Base-by-base conservation (phyloP, 2,329 filamentous ascomycete species). In the Aspergillus sp. region DNA sequence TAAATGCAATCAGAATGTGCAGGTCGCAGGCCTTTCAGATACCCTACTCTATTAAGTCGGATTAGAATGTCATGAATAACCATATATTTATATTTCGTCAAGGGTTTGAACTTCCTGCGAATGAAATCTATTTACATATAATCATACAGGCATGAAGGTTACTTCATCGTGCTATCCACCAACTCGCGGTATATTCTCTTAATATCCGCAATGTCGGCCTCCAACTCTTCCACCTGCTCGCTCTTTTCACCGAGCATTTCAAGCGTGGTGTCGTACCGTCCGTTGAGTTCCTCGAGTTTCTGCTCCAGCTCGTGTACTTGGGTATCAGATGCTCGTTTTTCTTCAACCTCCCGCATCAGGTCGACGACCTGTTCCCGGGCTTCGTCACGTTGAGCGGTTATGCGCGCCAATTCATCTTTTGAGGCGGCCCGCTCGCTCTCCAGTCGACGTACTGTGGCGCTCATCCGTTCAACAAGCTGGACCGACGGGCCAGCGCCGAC, bases 231-330 rank as follows among this genome's bases (percentile, higher is more conserved):
- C 2, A 96, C 93, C 69, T 89, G 80, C 80, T 99, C 95, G 74
- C 91, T 96, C 84, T 96, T 96, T 83, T 99, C 95, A 1, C 95
- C 95, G 56, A 99, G 78, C 86, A 98, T 88, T 78, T 98, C 93
- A 53, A 99, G 80, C 59, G 91, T 96, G 14, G 92, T 95, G 71
- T 96, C 87, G 72, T 98, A 96, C 67, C 93, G 83, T 61, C 85
- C 80, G 68, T 90, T 87, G 63, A 97, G 79, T 43, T 85, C 84
- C 27, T 77, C 78, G 50, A 96, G 79, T 65, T 91, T 84, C 46
- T 76, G 77, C 73, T 96, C 88, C 14, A 97, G 74, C 59, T 83
- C 81, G 19, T 80, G 78, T 0, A 92, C 83, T 58, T 82, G 85
- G 52, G 79, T 74, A 14, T 86, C 84, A 2, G 85, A 84, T 2